Evolutionary conservation across 805 yeast species (phyloP).

Genomic region (Candida ulmi): DNA sequence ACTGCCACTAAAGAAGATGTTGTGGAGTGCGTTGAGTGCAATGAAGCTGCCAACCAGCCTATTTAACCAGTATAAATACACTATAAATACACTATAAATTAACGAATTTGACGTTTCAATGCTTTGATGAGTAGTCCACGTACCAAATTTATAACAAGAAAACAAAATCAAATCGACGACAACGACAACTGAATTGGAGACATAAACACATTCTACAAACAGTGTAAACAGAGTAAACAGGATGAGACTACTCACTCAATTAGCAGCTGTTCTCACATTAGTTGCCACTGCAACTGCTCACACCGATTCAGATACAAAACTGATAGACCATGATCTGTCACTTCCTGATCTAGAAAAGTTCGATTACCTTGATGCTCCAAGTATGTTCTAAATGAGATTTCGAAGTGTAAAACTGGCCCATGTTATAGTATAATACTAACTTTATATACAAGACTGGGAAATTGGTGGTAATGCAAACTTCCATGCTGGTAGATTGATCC

Average conservation of each 20-base stretch:
- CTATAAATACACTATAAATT: too few relatives aligned
- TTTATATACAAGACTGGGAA: conserved; percentile 31
- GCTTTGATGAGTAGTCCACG: too few relatives aligned
- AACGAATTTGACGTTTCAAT: too few relatives aligned
- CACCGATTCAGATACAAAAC: conserved; percentile 16
- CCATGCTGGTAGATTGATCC: conserved; percentile 47
- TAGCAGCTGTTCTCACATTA: neutral
- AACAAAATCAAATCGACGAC: too few relatives aligned
- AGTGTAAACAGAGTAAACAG: too few relatives aligned
- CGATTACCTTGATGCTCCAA: conserved; percentile 18
- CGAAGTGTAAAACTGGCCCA: too few relatives aligned
- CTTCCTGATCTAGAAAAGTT: conserved; percentile 33
- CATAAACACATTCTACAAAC: too few relatives aligned
- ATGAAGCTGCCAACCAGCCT: too few relatives aligned
- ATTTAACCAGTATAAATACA: too few relatives aligned
- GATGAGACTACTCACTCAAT: neutral
- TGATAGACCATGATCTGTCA: conserved; percentile 26
- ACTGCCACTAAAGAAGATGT: neutral
- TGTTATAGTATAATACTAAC: conserved; percentile 8
- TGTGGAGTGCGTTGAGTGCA: conserved; percentile 11
- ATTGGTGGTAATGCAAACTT: conserved; percentile 33
- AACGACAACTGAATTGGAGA: too few relatives aligned
- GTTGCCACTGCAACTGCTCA: conserved; percentile 10
- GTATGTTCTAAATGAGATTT: too few relatives aligned
- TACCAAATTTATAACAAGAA: too few relatives aligned